Base-by-base conservation (phyloP, 2,329 filamentous ascomycete species). In the Emmonsia crescens region DNA sequence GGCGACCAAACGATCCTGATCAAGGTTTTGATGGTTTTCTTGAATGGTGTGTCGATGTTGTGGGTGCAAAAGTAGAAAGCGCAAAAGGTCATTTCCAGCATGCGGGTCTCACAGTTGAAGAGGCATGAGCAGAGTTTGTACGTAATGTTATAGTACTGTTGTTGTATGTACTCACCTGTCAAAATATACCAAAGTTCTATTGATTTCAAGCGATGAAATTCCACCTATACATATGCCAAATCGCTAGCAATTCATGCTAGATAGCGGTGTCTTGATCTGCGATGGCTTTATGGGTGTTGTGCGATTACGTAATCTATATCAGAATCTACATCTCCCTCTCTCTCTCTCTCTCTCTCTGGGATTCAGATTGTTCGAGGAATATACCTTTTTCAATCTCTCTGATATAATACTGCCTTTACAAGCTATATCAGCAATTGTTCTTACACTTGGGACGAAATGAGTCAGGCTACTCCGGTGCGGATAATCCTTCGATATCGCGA, bases 21-120 rank as follows among this genome's bases (percentile, higher is more conserved):
- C n/a, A n/a, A n/a, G n/a, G n/a, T n/a, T n/a, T n/a, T n/a, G n/a
- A n/a, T n/a, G n/a, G n/a, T n/a, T n/a, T n/a, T n/a, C n/a, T n/a
- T n/a, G n/a, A n/a, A n/a, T n/a, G n/a, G 36, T 40, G 36, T 40
- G 36, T 40, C 14, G 36, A 14, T 40, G 36, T 40, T 40, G 36
- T 40, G 36, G 36, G 36, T 14, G 36, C 36, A 40, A 40, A 14
- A 40, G 36, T 6, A 14, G 6, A 14, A 12, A 68, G 60, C 52
- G 65, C 66, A 16, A 54, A 64, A 51, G 66, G 65, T 49, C 65
- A 68, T 62, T 69, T 68, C 58, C 55, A 67, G 59, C 61, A 69
- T 65, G 64, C 64, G 59, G 66, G 67, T 40, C 10, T 61, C 14
- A 46, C 29, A 44, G 44, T 63, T 49, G 57, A 64, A 48, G 56